A percentile compares a stretch with the other conserved stretches of the same genome.
Conservation (phyloP, 352 stramenopile species). For the Phytophthora boehmeriae region DNA sequence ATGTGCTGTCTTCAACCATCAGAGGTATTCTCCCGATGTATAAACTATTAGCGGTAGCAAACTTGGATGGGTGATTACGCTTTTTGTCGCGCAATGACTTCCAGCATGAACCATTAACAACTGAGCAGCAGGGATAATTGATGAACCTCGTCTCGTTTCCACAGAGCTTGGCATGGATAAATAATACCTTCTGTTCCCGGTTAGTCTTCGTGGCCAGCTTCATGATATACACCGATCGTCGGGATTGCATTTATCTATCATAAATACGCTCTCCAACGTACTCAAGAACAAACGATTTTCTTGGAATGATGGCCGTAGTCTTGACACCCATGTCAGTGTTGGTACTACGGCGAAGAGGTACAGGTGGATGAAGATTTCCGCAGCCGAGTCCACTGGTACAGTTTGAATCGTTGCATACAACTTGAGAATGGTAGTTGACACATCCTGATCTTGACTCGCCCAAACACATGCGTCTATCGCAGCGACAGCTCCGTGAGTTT, state of each 20-base stretch:
- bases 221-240: background rate
- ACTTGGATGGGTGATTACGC: background rate
- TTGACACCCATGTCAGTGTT: background rate
- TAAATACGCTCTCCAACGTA: background rate
- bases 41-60: slow-evolving; percentile 4
- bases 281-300: background rate
- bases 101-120: background rate
- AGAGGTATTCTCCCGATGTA: background rate
- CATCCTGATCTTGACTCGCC: too few species aligned
- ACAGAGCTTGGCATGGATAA: background rate
- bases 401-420: too few species aligned
- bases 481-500: too few species aligned
- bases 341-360: background rate
- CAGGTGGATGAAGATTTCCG: background rate
- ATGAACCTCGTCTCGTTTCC: slow-evolving; percentile 6
- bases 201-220: background rate
- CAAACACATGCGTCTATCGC: too few species aligned
- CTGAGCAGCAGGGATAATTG: slow-evolving; percentile 1
- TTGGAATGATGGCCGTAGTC: background rate
- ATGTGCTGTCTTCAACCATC: background rate
- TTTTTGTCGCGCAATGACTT: background rate
- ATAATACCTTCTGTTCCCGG: background rate
- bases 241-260: background rate
- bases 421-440: too few species aligned
- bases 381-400: too few species aligned